These are phyloP conservation scores for Mortierella alpina DNA, from an alignment of 192 early-diverging fungal genomes.

Conservation along the genomic window DNA sequence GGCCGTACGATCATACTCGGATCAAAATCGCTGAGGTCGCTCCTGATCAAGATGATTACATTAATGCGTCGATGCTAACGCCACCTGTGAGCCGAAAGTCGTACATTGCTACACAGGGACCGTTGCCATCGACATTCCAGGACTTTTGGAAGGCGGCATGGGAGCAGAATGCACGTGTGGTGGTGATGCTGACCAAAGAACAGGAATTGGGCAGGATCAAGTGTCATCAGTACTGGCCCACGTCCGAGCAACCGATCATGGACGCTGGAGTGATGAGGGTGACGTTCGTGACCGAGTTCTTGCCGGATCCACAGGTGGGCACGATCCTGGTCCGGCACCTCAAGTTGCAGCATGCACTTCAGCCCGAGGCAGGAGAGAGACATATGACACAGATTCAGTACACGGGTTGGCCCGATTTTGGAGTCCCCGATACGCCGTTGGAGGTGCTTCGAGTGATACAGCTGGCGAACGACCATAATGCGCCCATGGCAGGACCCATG, in stretches of 20 bases:
- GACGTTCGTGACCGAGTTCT: constrained; percentile 64
- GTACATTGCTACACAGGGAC: constrained; percentile 78
- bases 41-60: constrained; percentile 51
- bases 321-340: constrained; percentile 72
- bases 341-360: constrained; percentile 36
- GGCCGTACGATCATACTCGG: constrained; percentile 79
- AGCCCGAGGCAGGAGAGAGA: constrained; percentile 29
- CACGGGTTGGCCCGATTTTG: constrained; percentile 91
- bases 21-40: constrained; percentile 56
- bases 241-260: constrained; percentile 32
- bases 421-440: constrained; percentile 78
- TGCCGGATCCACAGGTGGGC: constrained; percentile 58
- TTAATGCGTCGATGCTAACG: constrained; percentile 55
- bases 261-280: constrained; percentile 65
- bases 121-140: constrained; percentile 80
- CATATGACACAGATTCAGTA: constrained; percentile 86
- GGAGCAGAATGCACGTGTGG: constrained; percentile 85
- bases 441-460: constrained; percentile 69
- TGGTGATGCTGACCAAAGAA: constrained; percentile 97
- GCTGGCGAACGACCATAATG: constrained; percentile 24
- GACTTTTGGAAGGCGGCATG: constrained; percentile 98
- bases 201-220: constrained; percentile 86
- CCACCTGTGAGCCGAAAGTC: constrained; percentile 42
- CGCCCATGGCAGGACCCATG: constrained; percentile 49
- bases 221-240: constrained; percentile 95